Base-by-base conservation (phyloP, 2,329 filamentous ascomycete species). In the Talaromyces funiculosus region DNA sequence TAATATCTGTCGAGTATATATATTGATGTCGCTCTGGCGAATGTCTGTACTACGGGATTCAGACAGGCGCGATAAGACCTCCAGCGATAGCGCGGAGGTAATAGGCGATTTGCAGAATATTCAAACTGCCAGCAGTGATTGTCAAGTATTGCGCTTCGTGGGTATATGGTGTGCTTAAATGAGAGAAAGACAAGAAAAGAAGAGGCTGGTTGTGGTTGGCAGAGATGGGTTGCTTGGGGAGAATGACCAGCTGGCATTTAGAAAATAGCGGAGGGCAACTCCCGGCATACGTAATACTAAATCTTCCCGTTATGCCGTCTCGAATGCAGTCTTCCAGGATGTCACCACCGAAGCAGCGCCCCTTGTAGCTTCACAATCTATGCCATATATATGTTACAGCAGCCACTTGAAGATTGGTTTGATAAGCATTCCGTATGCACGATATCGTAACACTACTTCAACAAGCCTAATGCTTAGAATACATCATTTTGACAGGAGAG, bases 211-310 rank as follows among this genome's bases (percentile, higher is more conserved):
- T 33, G 26, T 31, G 5, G 26, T 31, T 12, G 26, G 29, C 9
- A 35, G 9, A 9, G 29, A 51, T 8, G 35, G 26, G 42, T 4
- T 31, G 61, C 31, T 59, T 43, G 22, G 45, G 33, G 47, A 53
- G 53, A 59, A 55, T 61, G 58, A 60, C 57, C 56, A 33, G 33
- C 53, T 51, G 37, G 60, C 43, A 40, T 22, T 57, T 56, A 12
- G 54, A 20, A 16, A 8, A n/a, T 40, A 16, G 35, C 29, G 18
- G 47, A n/a, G 3, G 8, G 24, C 8, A 26, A 24, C 16, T n/a
- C 26, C n/a, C 29, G 47, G 9, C 26, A 33, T 51, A 51, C 47
- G 47, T 33, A 51, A 51, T 51, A 10, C 26, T 14, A 10, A n/a
- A n/a, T n/a, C n/a, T n/a, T n/a, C n/a, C n/a, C n/a, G n/a, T n/a